A percentile compares a stretch with the other conserved stretches of the same genome.
Conservation (phyloP, 768 basidiomycete genomes). For the Trichaptum fuscoviolaceum region DNA sequence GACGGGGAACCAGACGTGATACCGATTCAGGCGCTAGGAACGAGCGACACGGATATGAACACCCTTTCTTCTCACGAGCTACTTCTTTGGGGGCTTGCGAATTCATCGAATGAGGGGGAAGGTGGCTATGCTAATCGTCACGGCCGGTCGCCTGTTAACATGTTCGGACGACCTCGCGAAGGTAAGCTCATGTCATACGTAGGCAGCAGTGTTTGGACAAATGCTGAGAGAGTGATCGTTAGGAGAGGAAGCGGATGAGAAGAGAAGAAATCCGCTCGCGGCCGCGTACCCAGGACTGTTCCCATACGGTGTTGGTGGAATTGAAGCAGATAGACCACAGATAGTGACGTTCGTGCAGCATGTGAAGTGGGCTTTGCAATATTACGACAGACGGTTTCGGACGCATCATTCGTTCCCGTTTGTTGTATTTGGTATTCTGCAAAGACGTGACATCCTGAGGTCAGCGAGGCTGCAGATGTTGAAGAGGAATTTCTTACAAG, state of each 20-base stretch:
- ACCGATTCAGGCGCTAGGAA: conserved; percentile 22
- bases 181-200: conserved; percentile 12
- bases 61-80: conserved; percentile 18
- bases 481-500: not conserved
- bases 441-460: conserved; percentile 29
- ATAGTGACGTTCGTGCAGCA: conserved; percentile 13
- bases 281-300: conserved; percentile 26
- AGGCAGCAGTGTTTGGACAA: no score
- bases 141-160: conserved; percentile 21
- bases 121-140: conserved; percentile 21
- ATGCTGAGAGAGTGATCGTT: no score
- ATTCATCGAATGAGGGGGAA: conserved; percentile 18
- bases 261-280: conserved; percentile 2
- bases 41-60: conserved; percentile 24
- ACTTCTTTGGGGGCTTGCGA: conserved; percentile 24
- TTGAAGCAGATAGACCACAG: conserved; percentile 19
- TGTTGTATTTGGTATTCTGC: conserved; percentile 34
- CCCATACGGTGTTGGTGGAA: conserved; percentile 31
- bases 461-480: conserved; percentile 2
- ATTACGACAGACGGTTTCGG: conserved; percentile 37
- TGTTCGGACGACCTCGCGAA: conserved; percentile 13
- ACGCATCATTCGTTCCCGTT: conserved; percentile 31
- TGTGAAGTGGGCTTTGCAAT: conserved; percentile 28
- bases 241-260: not conserved
- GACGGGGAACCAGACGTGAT: conserved; percentile 19